Base-by-base conservation (phyloP, 1,139 yeast genomes). In the Meyerozyma athensensis region DNA sequence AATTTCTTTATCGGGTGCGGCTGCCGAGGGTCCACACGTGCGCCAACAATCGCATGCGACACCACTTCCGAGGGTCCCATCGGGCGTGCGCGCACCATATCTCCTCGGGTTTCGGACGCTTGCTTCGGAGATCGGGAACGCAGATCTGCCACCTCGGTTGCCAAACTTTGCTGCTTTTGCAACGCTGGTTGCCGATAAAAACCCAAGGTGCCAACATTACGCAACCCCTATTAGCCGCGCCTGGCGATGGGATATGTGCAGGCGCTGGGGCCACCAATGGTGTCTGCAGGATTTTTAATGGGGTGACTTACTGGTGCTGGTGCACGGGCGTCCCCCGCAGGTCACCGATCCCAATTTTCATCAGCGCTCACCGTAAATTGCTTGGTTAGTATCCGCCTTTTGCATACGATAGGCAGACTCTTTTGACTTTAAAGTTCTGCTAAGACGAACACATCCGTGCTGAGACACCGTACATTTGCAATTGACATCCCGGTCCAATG, bases 1-100 rank as follows among this genome's bases (percentile, higher is more conserved):
- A 33, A 46, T 46, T 26, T 46, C 47, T 7, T 50, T 52, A n/a
- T 47, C 45, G 19, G 46, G 43, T 26, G 46, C 52, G 37, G 47
- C 40, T 26, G 40, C 42, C 26, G 26, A 23, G 26, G 26, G 26
- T 10, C 9, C 3, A 9, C 26, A 23, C 26, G 26, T 23, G 26
- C 10, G 14, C 7, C 9, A 7, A 23, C 4, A 23, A n/a, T n/a
- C n/a, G n/a, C n/a, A n/a, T n/a, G n/a, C n/a, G n/a, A n/a, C n/a
- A n/a, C n/a, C n/a, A n/a, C n/a, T n/a, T n/a, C n/a, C n/a, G n/a
- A n/a, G n/a, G n/a, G n/a, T n/a, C n/a, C n/a, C n/a, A n/a, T n/a
- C n/a, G n/a, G n/a, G n/a, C n/a, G n/a, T n/a, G n/a, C n/a, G n/a
- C n/a, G n/a, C n/a, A n/a, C n/a, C n/a, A n/a, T n/a, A n/a, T n/a